Evolutionary conservation across 352 stramenopile species (phyloP).

Genomic region (Pythium chondricola): DNA sequence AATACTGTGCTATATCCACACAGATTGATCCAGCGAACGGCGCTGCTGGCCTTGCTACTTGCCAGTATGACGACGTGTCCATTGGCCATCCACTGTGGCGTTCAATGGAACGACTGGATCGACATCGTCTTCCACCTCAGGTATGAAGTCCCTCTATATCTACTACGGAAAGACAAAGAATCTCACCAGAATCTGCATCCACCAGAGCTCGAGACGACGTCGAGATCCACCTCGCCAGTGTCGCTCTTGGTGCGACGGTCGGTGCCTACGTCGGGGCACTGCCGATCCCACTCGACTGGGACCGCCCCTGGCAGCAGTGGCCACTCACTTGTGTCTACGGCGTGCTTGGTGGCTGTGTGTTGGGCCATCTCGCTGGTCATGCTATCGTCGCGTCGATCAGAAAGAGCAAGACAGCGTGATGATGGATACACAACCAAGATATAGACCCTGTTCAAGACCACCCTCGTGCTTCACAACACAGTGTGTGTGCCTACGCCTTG

Average conservation of each 20-base stretch:
- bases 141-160: constrained; percentile 23
- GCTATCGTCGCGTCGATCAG: constrained; percentile 11
- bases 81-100: constrained; percentile 33
- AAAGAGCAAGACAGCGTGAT: constrained; percentile 17
- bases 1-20: neutral
- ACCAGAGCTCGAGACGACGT: constrained; percentile 31
- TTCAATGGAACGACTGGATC: constrained; percentile 32
- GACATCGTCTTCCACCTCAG: constrained; percentile 47
- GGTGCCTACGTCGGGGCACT: constrained; percentile 71
- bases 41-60: constrained; percentile 55
- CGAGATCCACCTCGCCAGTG: constrained; percentile 46
- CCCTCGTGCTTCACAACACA: neutral
- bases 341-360: constrained; percentile 34
- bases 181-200: no score
- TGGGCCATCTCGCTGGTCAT: constrained; percentile 24
- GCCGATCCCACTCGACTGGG: constrained; percentile 82
- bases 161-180: no score
- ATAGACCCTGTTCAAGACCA: neutral
- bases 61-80: constrained; percentile 41
- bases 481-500: constrained; percentile 22
- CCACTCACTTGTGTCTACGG: constrained; percentile 81
- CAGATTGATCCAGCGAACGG: constrained; percentile 58
- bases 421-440: neutral
- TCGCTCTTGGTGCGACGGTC: constrained; percentile 47
- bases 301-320: constrained; percentile 89